Conservation (phyloP, 2,329 filamentous ascomycete genomes). For the Diaporthe sp. region DNA sequence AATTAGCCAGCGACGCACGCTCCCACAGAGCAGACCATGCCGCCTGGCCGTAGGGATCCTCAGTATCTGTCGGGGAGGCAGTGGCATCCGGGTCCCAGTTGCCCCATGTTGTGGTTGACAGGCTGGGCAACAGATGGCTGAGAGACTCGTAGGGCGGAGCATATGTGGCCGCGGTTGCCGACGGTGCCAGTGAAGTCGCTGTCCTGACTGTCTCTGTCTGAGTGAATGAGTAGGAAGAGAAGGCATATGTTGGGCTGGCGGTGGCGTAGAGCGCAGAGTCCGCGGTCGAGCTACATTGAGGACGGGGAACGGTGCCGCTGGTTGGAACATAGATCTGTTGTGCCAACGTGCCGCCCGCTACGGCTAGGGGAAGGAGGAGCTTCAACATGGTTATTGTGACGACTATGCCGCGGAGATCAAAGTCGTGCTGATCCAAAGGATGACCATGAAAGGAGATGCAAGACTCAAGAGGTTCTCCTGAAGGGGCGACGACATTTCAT, state of each 20-base stretch:
- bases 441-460: background rate
- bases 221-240: constrained; percentile 51
- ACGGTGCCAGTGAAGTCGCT: constrained; percentile 50
- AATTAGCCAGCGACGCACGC: constrained; percentile 51
- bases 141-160: constrained; percentile 53
- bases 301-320: constrained; percentile 8
- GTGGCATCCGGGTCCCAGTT: constrained; percentile 56
- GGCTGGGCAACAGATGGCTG: constrained; percentile 51
- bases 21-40: constrained; percentile 56
- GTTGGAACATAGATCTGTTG: constrained; percentile 9
- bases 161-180: constrained; percentile 51
- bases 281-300: constrained; percentile 5
- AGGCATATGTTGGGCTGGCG: constrained; percentile 35
- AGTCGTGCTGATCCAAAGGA: background rate
- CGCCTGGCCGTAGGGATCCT: constrained; percentile 54
- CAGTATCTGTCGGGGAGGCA: constrained; percentile 50
- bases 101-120: constrained; percentile 57
- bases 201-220: constrained; percentile 56
- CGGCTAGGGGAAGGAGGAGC: background rate
- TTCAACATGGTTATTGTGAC: background rate
- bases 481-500: no score
- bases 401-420: background rate
- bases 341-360: background rate
- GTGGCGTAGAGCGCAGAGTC: background rate
- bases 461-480: background rate